Evolutionary conservation across 2,329 filamentous ascomycete genomes (phyloP), one percentile per base, ranked within the genome.

Genomic region (Leptographium procerum): DNA sequence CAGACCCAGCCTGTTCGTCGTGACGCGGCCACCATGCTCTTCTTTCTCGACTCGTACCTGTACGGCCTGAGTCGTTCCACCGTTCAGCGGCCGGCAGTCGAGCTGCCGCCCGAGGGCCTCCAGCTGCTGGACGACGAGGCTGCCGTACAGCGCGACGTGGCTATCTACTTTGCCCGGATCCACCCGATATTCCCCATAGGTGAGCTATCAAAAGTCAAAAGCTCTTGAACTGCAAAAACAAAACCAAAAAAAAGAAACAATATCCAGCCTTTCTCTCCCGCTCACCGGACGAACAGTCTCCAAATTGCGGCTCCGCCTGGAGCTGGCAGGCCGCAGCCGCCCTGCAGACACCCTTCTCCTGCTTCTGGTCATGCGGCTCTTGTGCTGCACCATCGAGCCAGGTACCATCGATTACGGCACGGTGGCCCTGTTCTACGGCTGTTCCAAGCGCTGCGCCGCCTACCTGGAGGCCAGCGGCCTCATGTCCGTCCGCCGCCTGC

Each of bases 31-130:
- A 57, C 57, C 4, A 16, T 36, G 2, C 53, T 63, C n/a, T 63
- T 61, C 57, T 61, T 63, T 34, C 60, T 63, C 4, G 61, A 63
- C 56, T 59, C 61, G 40, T 63, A 59, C 50, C 14, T 63, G 16
- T 63, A 61, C 50, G 22, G 55, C 13, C 19, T 57, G 24, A 57
- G 57, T 43, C 47, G 31, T 3, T 13, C 43, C 16, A 14, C 43
- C 2, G 16, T 58, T 10, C 22, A 13, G 13, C 54, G 19, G 22
- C 34, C 58, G 3, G 13, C 29, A 1, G 52, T 59, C 48, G 24
- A 45, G 9, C 48, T 61, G 14, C 61, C 60, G 16, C 52, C 52
- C 3, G 60, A 60, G 13, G 52, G 53, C 9, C 34, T 48, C 8
- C 33, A 29, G 14, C 51, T 61, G 11, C 16, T 60, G 1, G 31